Evolutionary conservation across 805 yeast genomes (phyloP).

Genomic region (Barnettozyma californica): DNA sequence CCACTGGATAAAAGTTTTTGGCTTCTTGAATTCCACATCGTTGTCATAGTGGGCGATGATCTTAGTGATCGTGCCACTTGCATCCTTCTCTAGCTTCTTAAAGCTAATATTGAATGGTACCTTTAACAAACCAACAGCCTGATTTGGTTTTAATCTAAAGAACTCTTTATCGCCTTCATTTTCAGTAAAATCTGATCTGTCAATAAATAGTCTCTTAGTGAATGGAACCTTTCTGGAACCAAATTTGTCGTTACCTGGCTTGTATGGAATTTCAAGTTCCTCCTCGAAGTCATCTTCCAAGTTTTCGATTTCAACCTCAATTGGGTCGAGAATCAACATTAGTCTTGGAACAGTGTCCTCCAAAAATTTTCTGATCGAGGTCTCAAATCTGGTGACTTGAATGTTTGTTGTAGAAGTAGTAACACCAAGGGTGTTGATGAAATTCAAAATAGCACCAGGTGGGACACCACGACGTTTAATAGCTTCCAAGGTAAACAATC

Average conservation of each 20-base stretch:
- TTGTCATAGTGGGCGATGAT: conserved; percentile 79
- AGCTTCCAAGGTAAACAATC: conserved; percentile 91
- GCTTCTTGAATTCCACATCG: conserved; percentile 44
- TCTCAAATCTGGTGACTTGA: conserved; percentile 85
- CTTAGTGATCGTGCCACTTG: conserved; percentile 56
- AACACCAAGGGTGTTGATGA: conserved; percentile 93
- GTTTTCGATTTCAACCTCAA: conserved; percentile 78
- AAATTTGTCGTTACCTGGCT: conserved; percentile 76
- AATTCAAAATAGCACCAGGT: conserved; percentile 93
- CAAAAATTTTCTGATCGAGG: conserved; percentile 78
- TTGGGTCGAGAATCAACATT: conserved; percentile 88
- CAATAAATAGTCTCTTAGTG: conserved; percentile 75
- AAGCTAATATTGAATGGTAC: conserved; percentile 82
- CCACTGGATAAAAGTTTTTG: conserved; percentile 98
- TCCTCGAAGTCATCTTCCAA: conserved; percentile 71
- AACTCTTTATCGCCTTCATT: conserved; percentile 56
- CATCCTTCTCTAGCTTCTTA: conserved; percentile 57
- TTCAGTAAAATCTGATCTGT: conserved; percentile 80
- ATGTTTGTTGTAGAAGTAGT: conserved; percentile 91
- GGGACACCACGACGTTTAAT: conserved; percentile 97
- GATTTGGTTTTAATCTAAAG: conserved; percentile 90
- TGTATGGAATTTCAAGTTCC: conserved; percentile 74
- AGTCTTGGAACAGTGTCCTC: conserved; percentile 91
- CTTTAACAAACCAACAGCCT: conserved; percentile 89
- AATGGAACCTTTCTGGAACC: conserved; percentile 75